Percentiles rank a stretch among this genome's conserved stretches.
These are phyloP conservation scores for Fusarium temperatum DNA, from an alignment of 2,329 filamentous ascomycete genomes.

Conservation along the genomic window DNA sequence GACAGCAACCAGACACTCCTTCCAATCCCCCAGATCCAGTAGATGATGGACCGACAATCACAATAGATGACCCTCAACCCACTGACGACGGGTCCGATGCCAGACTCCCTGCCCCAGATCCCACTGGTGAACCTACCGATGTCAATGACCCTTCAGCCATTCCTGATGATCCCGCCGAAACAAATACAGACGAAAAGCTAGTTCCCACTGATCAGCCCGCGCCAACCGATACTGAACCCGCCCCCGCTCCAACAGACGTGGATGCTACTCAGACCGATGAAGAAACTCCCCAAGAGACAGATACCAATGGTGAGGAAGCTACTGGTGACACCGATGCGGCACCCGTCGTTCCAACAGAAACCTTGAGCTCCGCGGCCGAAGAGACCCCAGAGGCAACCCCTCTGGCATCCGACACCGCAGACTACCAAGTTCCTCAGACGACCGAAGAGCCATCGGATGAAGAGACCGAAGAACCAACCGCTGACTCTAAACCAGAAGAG, in stretches of 20 bases:
- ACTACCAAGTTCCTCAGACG: not conserved
- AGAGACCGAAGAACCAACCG: not conserved
- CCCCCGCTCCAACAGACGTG: not conserved
- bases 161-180: not conserved
- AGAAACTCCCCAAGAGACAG: not conserved
- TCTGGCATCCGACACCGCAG: not conserved
- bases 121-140: not conserved
- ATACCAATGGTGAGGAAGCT: slow-evolving; percentile 10
- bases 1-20: not conserved
- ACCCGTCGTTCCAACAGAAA: not conserved
- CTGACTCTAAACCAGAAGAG: not conserved
- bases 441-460: not conserved
- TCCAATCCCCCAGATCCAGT: not conserved
- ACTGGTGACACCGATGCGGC: not conserved
- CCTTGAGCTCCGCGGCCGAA: not conserved
- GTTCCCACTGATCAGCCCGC: not conserved
- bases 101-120: not conserved
- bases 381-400: slow-evolving; percentile 1
- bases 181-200: not conserved
- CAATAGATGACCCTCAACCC: not conserved
- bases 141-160: not conserved
- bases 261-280: not conserved
- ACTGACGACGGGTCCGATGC: not conserved
- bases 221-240: not conserved
- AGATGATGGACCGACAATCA: not conserved